Evolutionary conservation across 768 basidiomycete species (phyloP).

Genomic region (Leccinum longicurvipes): DNA sequence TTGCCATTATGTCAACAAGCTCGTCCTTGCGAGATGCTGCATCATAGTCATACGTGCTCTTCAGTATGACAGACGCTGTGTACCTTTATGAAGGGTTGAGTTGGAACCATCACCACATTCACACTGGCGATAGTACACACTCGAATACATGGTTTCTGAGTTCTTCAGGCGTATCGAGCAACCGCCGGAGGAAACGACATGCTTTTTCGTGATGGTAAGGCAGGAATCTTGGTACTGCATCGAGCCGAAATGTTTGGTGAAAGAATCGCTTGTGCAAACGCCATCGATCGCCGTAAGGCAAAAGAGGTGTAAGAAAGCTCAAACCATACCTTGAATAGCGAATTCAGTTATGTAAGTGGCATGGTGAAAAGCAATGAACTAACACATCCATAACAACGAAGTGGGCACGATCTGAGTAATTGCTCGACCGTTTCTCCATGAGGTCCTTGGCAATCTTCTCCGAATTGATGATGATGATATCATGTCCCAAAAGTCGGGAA

Average conservation of each 20-base stretch:
- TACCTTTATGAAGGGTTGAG: background rate
- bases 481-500: background rate
- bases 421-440: background rate
- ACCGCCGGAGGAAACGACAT: background rate
- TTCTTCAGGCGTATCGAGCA: background rate
- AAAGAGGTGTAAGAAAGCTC: background rate
- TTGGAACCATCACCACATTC: background rate
- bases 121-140: background rate
- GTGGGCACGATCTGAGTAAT: background rate
- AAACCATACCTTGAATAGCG: background rate
- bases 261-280: background rate
- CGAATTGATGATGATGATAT: background rate
- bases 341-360: no score
- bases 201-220: background rate
- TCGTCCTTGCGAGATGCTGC: background rate
- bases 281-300: background rate
- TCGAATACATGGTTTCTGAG: background rate
- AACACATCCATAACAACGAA: background rate
- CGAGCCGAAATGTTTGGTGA: background rate
- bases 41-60: background rate
- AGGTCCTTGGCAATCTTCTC: background rate
- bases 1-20: background rate
- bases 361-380: background rate
- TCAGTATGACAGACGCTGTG: background rate
- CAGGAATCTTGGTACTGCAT: background rate